Conservation (phyloP, 208 protist species). For the Leptomonas seymouri region DNA sequence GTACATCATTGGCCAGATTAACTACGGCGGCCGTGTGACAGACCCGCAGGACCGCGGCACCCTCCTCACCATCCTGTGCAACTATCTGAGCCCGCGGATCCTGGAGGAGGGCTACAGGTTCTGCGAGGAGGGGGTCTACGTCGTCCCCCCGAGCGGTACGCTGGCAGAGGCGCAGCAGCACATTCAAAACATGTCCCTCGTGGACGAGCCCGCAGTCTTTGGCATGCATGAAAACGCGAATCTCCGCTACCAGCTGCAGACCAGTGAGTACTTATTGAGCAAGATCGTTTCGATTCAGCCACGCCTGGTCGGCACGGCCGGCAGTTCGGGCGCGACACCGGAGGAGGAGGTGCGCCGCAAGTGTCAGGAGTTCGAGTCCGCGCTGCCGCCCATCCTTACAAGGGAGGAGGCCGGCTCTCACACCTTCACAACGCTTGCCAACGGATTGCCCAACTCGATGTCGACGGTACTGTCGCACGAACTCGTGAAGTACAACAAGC, state of each 20-base stretch:
- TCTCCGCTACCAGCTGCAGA: slow-evolving; percentile 95
- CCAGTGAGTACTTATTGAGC: slow-evolving; percentile 90
- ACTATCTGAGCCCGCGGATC: slow-evolving; percentile 85
- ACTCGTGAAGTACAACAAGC: slow-evolving; percentile 96
- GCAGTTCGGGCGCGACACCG: slow-evolving; percentile 42
- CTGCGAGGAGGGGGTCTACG: slow-evolving; percentile 78
- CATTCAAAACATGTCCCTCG: slow-evolving; percentile 87
- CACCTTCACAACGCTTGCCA: slow-evolving; percentile 91
- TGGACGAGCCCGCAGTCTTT: slow-evolving; percentile 96
- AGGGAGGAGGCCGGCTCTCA: slow-evolving; percentile 85
- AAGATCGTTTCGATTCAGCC: slow-evolving; percentile 95
- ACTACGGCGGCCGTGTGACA: slow-evolving; percentile 99
- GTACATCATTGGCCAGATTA: slow-evolving; percentile 98
- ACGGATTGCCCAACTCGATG: slow-evolving; percentile 95
- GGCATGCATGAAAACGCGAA: slow-evolving; percentile 98
- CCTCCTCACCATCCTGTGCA: slow-evolving; percentile 91
- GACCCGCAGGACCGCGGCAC: slow-evolving; percentile 97
- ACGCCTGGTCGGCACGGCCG: slow-evolving; percentile 45
- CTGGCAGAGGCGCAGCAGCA: slow-evolving; percentile 77
- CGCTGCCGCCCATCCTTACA: slow-evolving; percentile 66
- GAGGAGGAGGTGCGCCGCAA: slow-evolving; percentile 94
- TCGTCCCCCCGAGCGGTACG: slow-evolving; percentile 50
- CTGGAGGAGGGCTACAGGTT: slow-evolving; percentile 90
- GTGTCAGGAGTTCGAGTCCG: slow-evolving; percentile 89
- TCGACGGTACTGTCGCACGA: slow-evolving; percentile 97